Evolutionary conservation across 345 rosid genomes (phyloP).

Genomic region (Pistacia vera): DNA sequence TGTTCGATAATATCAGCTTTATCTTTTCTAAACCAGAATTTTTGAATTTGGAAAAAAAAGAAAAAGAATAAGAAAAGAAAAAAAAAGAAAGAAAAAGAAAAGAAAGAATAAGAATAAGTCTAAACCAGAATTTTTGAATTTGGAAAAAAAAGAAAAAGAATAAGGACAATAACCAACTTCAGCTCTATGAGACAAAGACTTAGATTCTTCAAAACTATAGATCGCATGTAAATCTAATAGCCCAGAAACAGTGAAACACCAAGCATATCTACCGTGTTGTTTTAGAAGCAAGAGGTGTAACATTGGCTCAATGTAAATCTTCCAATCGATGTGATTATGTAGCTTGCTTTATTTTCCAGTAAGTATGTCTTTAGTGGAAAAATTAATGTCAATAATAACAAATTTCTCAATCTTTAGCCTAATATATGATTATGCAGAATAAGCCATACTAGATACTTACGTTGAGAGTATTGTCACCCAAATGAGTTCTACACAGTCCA

Average conservation of each 20-base stretch:
- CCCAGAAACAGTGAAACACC: background rate
- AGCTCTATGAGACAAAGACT: conserved; percentile 3
- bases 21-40: conserved; percentile 10
- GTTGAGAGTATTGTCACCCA: conserved; percentile 99
- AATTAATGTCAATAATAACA: background rate
- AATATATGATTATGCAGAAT: background rate
- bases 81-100: no score
- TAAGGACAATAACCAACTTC: background rate
- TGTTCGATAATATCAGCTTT: background rate
- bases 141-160: background rate
- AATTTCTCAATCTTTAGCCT: background rate
- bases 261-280: background rate
- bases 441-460: conserved; percentile 45
- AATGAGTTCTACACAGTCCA: conserved; percentile 90
- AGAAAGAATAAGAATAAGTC: no score
- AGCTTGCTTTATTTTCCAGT: background rate
- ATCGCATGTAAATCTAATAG: background rate
- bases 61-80: background rate
- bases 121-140: conserved; percentile 4
- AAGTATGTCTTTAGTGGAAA: background rate
- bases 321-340: background rate
- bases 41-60: background rate
- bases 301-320: background rate
- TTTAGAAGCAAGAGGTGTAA: background rate
- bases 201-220: background rate